Evolutionary conservation across 163 green algal species (phyloP), one percentile per base, ranked within the genome.

Genomic region (Chlorella variabilis): DNA sequence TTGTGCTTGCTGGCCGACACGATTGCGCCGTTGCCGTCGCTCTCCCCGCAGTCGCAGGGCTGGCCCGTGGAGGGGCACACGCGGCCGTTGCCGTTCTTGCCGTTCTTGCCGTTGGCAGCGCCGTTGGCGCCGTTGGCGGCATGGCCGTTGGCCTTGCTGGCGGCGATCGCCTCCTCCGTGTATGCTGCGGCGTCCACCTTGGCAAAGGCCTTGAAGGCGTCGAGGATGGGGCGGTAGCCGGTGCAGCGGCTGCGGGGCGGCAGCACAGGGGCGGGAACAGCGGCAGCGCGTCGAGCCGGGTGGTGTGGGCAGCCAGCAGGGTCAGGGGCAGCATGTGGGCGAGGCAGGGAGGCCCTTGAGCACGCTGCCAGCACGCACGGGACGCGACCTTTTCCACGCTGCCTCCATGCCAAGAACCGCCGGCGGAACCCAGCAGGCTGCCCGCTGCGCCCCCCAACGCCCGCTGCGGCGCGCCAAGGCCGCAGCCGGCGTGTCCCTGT

Each of bases 151-250:
- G 27, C 83, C 78, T 91, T 91, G 76, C 83, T 86, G 27, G 91
- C 92, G 4, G 86, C 90, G 17, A 96, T 92, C 20, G 91, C 88
- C 58, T 97, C 94, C 78, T 97, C 90, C 0, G 94, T 95, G 87
- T 98, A 98, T 9, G 91, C 93, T 0, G 84, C 78, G 0, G 91
- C 81, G 34, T 95, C 88, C 5, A 82, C 83, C 78, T 96, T 97
- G 42, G 95, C 91, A 91, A 99, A 99, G 0, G 88, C 81, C 36
- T 91, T 92, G 90, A 99, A 99, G 33, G 96, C 96, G 65, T 99
- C 95, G 36, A 99, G 81, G 78, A 99, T 99, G 18, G 96, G 96
- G 1, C 96, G 89, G 86, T 99, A 99, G 6, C 96, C 96, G 0
- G 96, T 99, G 85, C 96, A 99, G 39, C 96, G 93, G 84, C 93